A percentile compares a stretch with the other conserved stretches of the same genome.
phyloP scores from a whole-genome alignment of 176 grass and related monocot species.

The Aegilops bicornis region DNA sequence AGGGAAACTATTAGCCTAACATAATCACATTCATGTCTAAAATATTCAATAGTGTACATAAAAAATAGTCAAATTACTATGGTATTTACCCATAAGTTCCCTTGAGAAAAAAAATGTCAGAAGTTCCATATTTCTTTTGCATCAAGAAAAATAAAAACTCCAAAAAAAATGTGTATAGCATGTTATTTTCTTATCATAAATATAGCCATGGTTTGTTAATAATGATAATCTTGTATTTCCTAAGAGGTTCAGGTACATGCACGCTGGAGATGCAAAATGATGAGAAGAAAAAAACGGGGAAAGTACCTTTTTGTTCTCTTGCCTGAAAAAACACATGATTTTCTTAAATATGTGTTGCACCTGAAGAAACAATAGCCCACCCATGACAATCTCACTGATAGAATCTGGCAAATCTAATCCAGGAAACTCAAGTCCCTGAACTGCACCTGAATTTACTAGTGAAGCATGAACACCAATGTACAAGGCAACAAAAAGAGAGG shows the following conservation, averaged over 20 bases:
- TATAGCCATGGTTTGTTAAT: not conserved
- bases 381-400: conserved; percentile 71
- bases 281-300: not conserved
- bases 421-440: conserved; percentile 71
- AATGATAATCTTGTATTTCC: not conserved
- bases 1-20: conserved; percentile 13
- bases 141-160: not conserved
- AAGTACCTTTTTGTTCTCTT: conserved; percentile 68
- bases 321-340: conserved; percentile 64
- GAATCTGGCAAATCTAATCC: conserved; percentile 96
- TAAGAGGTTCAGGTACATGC: not conserved
- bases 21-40: conserved; percentile 22
- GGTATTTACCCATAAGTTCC: conserved; percentile 6
- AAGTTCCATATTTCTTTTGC: conserved; percentile 22
- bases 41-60: conserved; percentile 17
- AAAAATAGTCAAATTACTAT: conserved; percentile 9
- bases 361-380: conserved; percentile 82
- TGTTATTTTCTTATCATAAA: not conserved
- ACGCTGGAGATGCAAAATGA: conserved; percentile 21
- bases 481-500: conserved; percentile 58
- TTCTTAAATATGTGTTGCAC: conserved; percentile 59
- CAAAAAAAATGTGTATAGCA: not conserved
- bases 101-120: not conserved
- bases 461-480: conserved; percentile 73
- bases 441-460: conserved; percentile 37